Conservation (phyloP, 441 rosid genomes). For the Syzygium syzygioides region DNA sequence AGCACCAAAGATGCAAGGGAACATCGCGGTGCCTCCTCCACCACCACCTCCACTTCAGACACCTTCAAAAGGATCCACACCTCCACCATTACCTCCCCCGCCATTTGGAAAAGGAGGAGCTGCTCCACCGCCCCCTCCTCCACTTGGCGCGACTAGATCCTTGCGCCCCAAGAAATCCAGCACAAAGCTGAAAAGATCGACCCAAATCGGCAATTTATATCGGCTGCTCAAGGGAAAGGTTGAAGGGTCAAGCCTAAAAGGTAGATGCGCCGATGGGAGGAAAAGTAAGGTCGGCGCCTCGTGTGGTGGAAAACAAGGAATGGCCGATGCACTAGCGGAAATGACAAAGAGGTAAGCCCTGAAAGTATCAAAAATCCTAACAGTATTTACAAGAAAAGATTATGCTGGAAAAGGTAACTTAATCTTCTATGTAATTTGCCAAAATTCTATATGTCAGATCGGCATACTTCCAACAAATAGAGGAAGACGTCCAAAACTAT, state of each 20-base stretch:
- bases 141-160: neutral
- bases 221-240: conserved; percentile 18
- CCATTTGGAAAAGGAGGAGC: conserved; percentile 3
- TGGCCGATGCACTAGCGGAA: conserved; percentile 97
- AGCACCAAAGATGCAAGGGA: conserved; percentile 16
- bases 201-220: conserved; percentile 11
- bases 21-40: conserved; percentile 11
- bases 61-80: conserved; percentile 7
- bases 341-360: conserved; percentile 62
- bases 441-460: neutral
- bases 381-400: neutral
- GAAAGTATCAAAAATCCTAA: neutral
- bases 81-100: conserved; percentile 2
- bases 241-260: conserved; percentile 7
- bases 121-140: conserved; percentile 19
- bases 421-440: neutral
- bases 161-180: conserved; percentile 4
- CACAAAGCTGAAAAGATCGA: conserved; percentile 17
- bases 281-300: conserved; percentile 21
- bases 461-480: conserved; percentile 1
- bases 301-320: conserved; percentile 68
- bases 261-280: conserved; percentile 29
- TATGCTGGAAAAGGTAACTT: neutral
- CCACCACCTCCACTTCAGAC: conserved; percentile 27
- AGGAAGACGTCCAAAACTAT: neutral